Conservation (phyloP, 2,329 filamentous ascomycete species). For the Alternaria ethzedia region DNA sequence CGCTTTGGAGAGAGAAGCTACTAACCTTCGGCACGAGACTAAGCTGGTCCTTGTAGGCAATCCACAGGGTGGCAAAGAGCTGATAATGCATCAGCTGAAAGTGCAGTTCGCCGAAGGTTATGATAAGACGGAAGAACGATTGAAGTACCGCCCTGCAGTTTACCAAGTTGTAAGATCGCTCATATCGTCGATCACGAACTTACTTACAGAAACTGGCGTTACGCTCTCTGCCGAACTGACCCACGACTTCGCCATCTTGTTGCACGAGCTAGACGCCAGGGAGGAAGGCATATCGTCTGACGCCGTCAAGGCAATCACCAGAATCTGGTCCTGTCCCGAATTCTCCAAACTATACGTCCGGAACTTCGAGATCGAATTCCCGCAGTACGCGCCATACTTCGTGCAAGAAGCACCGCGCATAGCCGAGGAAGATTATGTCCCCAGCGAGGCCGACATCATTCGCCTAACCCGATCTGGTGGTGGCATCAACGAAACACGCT, state of each 20-base stretch:
- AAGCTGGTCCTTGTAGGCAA: slow-evolving; percentile 43
- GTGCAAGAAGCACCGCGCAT: slow-evolving; percentile 38
- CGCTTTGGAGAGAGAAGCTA: slow-evolving; percentile 41
- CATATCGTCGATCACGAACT: slow-evolving; percentile 44
- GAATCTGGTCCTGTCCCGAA: slow-evolving; percentile 37
- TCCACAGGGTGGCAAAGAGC: slow-evolving; percentile 40
- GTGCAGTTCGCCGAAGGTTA: slow-evolving; percentile 45
- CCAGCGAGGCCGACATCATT: slow-evolving; percentile 44
- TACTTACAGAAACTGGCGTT: slow-evolving; percentile 45
- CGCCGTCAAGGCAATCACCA: slow-evolving; percentile 34
- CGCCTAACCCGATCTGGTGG: slow-evolving; percentile 38
- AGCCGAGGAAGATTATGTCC: slow-evolving; percentile 35
- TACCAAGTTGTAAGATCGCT: slow-evolving; percentile 40
- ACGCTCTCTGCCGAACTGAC: slow-evolving; percentile 31
- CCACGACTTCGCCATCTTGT: slow-evolving; percentile 39
- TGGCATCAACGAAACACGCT: slow-evolving; percentile 44
- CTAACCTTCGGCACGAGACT: slow-evolving; percentile 39
- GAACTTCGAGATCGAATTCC: slow-evolving; percentile 48
- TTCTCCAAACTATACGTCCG: slow-evolving; percentile 43
- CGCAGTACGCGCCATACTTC: slow-evolving; percentile 44
- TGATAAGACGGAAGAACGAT: slow-evolving; percentile 39
- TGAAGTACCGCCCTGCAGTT: slow-evolving; percentile 32
- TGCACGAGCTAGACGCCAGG: slow-evolving; percentile 44
- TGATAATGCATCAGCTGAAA: slow-evolving; percentile 47
- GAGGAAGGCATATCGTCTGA: slow-evolving; percentile 32